Evolutionary conservation across 768 basidiomycete genomes (phyloP).

Genomic region (Lentinula sp.): DNA sequence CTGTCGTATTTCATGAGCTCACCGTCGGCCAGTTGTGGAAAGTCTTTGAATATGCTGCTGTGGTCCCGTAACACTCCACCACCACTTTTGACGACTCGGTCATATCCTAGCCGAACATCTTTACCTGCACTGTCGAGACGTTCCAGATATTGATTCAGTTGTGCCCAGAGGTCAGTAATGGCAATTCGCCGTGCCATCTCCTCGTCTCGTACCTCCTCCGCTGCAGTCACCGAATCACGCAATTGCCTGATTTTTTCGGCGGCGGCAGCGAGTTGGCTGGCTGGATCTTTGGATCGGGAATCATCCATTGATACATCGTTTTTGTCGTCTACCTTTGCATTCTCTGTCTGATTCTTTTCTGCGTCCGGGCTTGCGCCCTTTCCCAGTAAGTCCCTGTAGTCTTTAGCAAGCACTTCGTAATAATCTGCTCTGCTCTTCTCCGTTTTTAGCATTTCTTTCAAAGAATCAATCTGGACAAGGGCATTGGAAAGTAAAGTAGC

Average conservation of each 20-base stretch:
- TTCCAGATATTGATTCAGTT: slow-evolving; percentile 1
- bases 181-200: slow-evolving; percentile 1
- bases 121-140: neutral
- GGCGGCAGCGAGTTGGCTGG: neutral
- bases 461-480: neutral
- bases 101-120: neutral
- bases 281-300: neutral
- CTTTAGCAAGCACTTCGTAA: neutral
- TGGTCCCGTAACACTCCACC: neutral
- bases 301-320: neutral
- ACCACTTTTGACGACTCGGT: neutral
- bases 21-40: neutral
- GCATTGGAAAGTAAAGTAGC: slow-evolving; percentile 1
- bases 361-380: neutral
- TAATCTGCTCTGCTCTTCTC: slow-evolving; percentile 1
- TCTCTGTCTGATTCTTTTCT: neutral
- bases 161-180: slow-evolving; percentile 1
- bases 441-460: neutral
- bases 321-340: neutral
- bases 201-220: neutral
- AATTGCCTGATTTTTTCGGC: neutral
- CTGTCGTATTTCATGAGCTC: neutral
- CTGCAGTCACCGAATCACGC: neutral
- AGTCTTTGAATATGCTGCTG: neutral
- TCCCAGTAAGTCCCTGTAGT: neutral